Conservation (phyloP, 2,329 filamentous ascomycete genomes). For the Fusarium duplospermum region DNA sequence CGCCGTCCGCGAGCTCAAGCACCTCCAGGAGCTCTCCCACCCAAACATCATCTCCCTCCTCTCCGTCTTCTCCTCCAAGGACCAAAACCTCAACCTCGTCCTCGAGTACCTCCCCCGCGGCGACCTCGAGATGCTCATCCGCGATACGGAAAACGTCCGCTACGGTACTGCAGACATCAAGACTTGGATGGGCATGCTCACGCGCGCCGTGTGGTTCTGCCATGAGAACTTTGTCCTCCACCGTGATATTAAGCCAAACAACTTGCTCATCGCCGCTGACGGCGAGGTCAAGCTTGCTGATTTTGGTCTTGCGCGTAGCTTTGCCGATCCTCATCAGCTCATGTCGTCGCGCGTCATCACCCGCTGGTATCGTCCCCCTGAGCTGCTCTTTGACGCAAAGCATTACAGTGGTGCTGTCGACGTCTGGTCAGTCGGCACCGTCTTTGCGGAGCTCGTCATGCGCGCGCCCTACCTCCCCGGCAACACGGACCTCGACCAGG, state of each 20-base stretch:
- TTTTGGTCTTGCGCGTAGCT: constrained; percentile 92
- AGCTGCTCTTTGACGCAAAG: constrained; percentile 89
- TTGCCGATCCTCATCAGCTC: constrained; percentile 85
- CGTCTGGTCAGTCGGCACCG: constrained; percentile 91
- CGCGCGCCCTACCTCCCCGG: constrained; percentile 86
- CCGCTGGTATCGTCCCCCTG: constrained; percentile 93
- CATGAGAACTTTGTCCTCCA: constrained; percentile 95
- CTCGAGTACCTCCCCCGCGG: constrained; percentile 94
- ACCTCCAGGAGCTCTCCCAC: constrained; percentile 92
- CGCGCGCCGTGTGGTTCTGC: constrained; percentile 93
- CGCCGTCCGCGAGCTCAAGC: constrained; percentile 94
- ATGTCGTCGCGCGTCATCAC: constrained; percentile 98
- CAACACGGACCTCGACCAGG: constrained; percentile 86
- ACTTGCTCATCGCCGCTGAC: constrained; percentile 91
- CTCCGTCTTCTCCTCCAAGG: constrained; percentile 94
- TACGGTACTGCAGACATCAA: constrained; percentile 95
- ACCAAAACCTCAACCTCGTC: constrained; percentile 96
- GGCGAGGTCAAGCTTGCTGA: constrained; percentile 96
- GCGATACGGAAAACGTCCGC: constrained; percentile 79
- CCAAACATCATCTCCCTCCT: constrained; percentile 95
- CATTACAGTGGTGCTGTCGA: constrained; percentile 94
- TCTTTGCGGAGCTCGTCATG: constrained; percentile 91
- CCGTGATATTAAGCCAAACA: constrained; percentile 99
- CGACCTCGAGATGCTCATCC: constrained; percentile 94
- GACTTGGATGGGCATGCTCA: constrained; percentile 98